A percentile compares a stretch with the other conserved stretches of the same genome.
Evolutionary conservation across 495 filamentous ascomycete species (phyloP).

Genomic region (Aspergillus sparsus): DNA sequence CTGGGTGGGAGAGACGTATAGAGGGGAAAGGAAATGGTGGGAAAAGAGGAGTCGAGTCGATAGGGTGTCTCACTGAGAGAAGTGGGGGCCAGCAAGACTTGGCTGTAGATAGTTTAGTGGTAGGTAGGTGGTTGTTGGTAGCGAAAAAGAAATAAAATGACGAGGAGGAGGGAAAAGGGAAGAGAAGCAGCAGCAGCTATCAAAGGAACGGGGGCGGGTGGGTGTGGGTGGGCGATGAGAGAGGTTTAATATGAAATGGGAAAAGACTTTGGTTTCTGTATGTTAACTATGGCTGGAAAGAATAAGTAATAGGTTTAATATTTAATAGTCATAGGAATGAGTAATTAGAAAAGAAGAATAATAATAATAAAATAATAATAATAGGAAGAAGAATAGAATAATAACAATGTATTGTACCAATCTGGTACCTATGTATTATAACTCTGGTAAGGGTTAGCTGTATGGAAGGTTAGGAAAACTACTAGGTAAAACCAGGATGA

Average conservation of each 20-base stretch:
- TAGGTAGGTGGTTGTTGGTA: background rate
- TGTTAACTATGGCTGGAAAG: background rate
- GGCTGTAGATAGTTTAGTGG: constrained; percentile 9
- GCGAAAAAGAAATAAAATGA: background rate
- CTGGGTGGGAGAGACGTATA: background rate
- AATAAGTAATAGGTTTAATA: constrained; percentile 3
- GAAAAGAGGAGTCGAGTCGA: background rate
- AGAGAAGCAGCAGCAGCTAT: constrained; percentile 3
- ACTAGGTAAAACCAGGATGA: background rate
- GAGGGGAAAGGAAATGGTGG: constrained; percentile 2
- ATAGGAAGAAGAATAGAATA: background rate
- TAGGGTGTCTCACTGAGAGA: constrained; percentile 15
- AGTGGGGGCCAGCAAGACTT: constrained; percentile 22
- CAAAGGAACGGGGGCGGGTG: constrained; percentile 4
- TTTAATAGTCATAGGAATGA: constrained; percentile 16
- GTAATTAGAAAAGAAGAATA: constrained; percentile 2
- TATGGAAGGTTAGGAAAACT: background rate
- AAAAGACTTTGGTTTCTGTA: constrained; percentile 3
- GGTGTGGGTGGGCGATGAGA: constrained; percentile 9
- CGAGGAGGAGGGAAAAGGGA: background rate
- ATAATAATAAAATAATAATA: too few species aligned
- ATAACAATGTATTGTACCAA: background rate
- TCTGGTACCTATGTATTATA: background rate
- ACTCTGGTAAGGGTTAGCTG: background rate
- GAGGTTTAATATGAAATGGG: constrained; percentile 5